phyloP scores from a whole-genome alignment of 2,329 filamentous ascomycete species.

The Penicillium brevicompactum region DNA sequence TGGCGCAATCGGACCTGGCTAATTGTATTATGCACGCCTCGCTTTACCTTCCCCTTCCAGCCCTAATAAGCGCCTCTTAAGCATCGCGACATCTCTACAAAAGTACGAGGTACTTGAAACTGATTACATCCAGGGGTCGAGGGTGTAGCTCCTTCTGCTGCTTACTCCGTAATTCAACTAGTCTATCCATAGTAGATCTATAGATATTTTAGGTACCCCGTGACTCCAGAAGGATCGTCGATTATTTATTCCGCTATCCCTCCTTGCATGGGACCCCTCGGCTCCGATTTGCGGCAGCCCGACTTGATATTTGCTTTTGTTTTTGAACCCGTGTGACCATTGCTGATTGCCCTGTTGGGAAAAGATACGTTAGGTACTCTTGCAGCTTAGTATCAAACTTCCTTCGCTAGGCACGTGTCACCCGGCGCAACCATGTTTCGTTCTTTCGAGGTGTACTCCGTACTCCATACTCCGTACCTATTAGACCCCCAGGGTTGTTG shows the following conservation, averaged over 20 bases:
- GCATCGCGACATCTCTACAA: not conserved
- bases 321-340: conserved; percentile 3
- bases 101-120: not conserved
- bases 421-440: not conserved
- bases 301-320: not conserved
- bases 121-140: not conserved
- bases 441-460: too few relatives aligned
- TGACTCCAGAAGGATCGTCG: not conserved
- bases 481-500: too few relatives aligned
- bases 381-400: not conserved
- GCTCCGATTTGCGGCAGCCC: conserved; percentile 11
- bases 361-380: not conserved
- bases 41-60: conserved; percentile 20
- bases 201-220: conserved; percentile 11
- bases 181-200: not conserved
- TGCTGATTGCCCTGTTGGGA: not conserved
- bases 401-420: not conserved
- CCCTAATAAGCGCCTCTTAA: not conserved
- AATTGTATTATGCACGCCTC: conserved; percentile 15
- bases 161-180: not conserved
- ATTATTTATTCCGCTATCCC: not conserved
- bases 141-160: not conserved
- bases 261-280: not conserved
- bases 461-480: too few relatives aligned
- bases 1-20: conserved; percentile 16